Evolutionary conservation across 2,329 filamentous ascomycete genomes (phyloP).

Genomic region (Trichophyton rubrum): DNA sequence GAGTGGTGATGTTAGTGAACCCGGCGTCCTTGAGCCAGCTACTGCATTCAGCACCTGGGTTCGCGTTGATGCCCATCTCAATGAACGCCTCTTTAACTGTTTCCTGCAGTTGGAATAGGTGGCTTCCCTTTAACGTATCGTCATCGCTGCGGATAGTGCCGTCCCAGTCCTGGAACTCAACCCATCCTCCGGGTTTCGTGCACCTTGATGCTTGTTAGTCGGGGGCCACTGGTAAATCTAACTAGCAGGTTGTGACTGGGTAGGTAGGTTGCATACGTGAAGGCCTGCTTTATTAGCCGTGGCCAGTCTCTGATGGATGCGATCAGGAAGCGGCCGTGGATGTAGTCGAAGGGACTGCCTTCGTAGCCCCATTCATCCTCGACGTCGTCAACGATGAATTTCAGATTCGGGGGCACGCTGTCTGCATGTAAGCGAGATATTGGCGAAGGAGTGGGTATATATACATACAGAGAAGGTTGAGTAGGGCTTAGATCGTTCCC

Average conservation of each 20-base stretch:
- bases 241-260: too few relatives aligned
- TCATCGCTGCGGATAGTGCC: constrained; percentile 18
- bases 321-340: constrained; percentile 47
- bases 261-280: not conserved
- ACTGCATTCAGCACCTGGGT: constrained; percentile 12
- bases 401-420: constrained; percentile 42
- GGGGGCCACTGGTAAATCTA: too few relatives aligned
- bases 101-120: constrained; percentile 4
- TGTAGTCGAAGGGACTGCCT: constrained; percentile 46
- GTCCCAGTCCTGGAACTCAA: constrained; percentile 31
- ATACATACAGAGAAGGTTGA: constrained; percentile 9
- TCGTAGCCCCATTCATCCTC: constrained; percentile 46
- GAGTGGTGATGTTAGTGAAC: constrained; percentile 16
- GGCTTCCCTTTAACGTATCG: constrained; percentile 15
- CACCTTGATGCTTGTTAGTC: constrained; percentile 4
- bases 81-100: constrained; percentile 1
- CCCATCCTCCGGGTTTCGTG: constrained; percentile 31
- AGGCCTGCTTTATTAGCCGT: constrained; percentile 20
- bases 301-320: constrained; percentile 47
- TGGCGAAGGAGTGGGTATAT: constrained; percentile 11
- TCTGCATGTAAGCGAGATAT: not conserved
- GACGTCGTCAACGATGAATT: constrained; percentile 46
- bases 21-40: constrained; percentile 17
- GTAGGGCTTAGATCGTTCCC: constrained; percentile 21
- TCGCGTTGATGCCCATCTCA: constrained; percentile 5